Conservation (phyloP, 1,284 basidiomycete genomes). For the Psilocybe mexicana region DNA sequence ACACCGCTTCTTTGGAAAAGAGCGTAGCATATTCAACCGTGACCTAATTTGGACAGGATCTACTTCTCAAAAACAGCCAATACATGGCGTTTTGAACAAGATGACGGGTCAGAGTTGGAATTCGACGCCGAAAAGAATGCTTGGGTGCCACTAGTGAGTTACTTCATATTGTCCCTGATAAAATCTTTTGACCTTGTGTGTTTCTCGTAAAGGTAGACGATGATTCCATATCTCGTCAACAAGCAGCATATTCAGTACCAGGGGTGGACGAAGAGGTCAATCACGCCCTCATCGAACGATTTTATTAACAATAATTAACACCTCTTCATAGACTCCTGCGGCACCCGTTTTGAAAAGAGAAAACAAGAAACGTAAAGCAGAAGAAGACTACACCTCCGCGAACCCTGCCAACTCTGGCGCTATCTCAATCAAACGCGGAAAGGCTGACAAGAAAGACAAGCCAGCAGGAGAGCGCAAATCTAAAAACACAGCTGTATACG, state of each 20-base stretch:
- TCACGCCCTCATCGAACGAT: slow-evolving; percentile 23
- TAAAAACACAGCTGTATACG: slow-evolving; percentile 92
- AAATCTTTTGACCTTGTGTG: background rate
- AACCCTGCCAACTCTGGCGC: slow-evolving; percentile 44
- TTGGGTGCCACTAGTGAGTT: slow-evolving; percentile 83
- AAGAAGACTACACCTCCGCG: slow-evolving; percentile 72
- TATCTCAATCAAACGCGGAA: slow-evolving; percentile 67
- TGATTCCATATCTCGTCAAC: slow-evolving; percentile 80
- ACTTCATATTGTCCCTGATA: background rate
- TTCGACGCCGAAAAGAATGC: slow-evolving; percentile 74
- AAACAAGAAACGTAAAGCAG: slow-evolving; percentile 82
- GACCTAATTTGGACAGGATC: slow-evolving; percentile 41
- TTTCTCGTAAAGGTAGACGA: slow-evolving; percentile 64
- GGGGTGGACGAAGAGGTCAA: slow-evolving; percentile 91
- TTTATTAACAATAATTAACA: slow-evolving; percentile 3
- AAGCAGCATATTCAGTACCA: slow-evolving; percentile 87
- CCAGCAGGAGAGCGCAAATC: slow-evolving; percentile 55
- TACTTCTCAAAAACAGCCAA: slow-evolving; percentile 77
- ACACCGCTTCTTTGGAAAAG: slow-evolving; percentile 15
- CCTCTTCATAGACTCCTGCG: slow-evolving; percentile 65
- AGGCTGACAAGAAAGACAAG: slow-evolving; percentile 50
- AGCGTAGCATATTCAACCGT: slow-evolving; percentile 23
- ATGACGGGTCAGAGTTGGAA: slow-evolving; percentile 87
- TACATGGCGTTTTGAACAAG: slow-evolving; percentile 89
- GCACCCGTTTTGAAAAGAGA: slow-evolving; percentile 78